Evolutionary conservation across 331 rosid species (phyloP), one percentile per base, ranked within the genome.

Genomic region (Prunus yedoensis): DNA sequence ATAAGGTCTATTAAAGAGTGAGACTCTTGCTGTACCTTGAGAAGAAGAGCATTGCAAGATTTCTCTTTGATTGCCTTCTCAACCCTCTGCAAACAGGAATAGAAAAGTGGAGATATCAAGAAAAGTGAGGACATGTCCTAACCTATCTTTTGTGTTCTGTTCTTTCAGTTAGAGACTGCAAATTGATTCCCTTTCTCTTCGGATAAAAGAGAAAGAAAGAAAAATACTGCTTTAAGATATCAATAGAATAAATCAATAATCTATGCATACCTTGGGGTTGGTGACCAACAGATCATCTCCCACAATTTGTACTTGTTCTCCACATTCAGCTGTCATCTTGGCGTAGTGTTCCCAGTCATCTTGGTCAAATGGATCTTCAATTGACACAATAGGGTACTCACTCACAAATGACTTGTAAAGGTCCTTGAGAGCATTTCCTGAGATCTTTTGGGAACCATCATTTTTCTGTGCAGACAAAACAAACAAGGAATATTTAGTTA

Each of bases 281-380:
- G 97, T 95, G 76, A 95, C 99, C 85, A 95, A 80, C 30, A 92
- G 97, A 88, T 95, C 99, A 75, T 95, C 99, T 75, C 99, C 99
- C 50, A 95, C 97, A 79, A 92, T 90, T 84, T 95, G 99, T 18
- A 95, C 91, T 50, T 90, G 63, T 70, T 84, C 73, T 70, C 99
- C 99, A 21, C 87, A 68, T 84, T 92, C 99, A 64, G 21, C 46
- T 6, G 99, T 95, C 68, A 95, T 59, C 88, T 95, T 95, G 15
- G 96, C 50, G 30, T 95, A 95, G 93, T 90, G 94, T 83, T 86
- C 91, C 99, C 99, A 94, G 80, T 95, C 99, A 87, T 95, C 97
- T 88, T 95, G 99, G 86, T 95, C 99, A 75, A 95, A 92, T 61
- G 97, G 99, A 78, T 95, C 99, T 76, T 95, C 97, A 69, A 95